These are phyloP conservation scores for Serendipita sp. DNA, from an alignment of 768 basidiomycete species.

Conservation along the genomic window DNA sequence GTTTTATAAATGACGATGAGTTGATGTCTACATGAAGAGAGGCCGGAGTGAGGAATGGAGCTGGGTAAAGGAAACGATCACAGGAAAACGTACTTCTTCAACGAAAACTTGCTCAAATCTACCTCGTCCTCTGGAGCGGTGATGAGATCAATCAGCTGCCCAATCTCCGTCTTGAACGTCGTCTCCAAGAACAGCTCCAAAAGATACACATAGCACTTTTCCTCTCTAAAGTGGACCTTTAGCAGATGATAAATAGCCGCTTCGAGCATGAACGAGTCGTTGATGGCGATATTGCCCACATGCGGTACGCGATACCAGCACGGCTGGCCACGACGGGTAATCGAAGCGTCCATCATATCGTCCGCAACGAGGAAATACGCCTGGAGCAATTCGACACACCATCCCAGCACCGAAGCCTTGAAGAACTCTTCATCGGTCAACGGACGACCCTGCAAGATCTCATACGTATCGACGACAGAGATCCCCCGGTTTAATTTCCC, in stretches of 20 bases:
- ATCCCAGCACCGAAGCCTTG: slow-evolving; percentile 77
- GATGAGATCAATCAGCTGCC: slow-evolving; percentile 89
- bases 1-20: slow-evolving; percentile 97
- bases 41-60: not conserved
- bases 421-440: slow-evolving; percentile 76
- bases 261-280: slow-evolving; percentile 94
- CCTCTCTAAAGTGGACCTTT: slow-evolving; percentile 67
- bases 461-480: slow-evolving; percentile 84
- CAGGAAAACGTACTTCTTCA: slow-evolving; percentile 50
- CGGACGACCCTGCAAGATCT: slow-evolving; percentile 61
- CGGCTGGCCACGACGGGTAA: slow-evolving; percentile 86
- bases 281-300: slow-evolving; percentile 79
- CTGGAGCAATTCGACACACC: slow-evolving; percentile 97
- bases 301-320: slow-evolving; percentile 71
- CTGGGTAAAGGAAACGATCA: not conserved
- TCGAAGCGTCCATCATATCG: slow-evolving; percentile 93
- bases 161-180: slow-evolving; percentile 86
- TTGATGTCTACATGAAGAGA: slow-evolving; percentile 41
- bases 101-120: slow-evolving; percentile 75
- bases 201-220: slow-evolving; percentile 75
- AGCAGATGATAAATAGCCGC: slow-evolving; percentile 83
- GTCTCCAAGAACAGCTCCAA: slow-evolving; percentile 74
- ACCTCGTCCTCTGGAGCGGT: slow-evolving; percentile 85
- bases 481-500: slow-evolving; percentile 96
- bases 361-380: slow-evolving; percentile 94